Base-by-base conservation (phyloP, 768 basidiomycete genomes). In the Kwoniella dendrophila region DNA sequence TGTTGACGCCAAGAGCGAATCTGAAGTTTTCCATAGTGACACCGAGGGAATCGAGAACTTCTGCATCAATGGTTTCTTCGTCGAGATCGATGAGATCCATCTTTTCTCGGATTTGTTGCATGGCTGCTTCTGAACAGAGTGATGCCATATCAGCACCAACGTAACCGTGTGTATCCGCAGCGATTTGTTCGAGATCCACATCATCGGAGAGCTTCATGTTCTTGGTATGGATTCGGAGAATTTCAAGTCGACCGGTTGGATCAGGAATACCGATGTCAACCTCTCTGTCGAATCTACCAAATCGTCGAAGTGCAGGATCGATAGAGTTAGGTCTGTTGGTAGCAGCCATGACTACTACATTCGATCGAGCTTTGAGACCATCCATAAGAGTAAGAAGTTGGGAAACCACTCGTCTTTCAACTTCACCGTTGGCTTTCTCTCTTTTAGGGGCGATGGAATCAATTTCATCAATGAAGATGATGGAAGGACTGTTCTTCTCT, bases 11-110 rank as follows among this genome's bases (percentile, higher is more conserved):
- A 58, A 99, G 88, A 3, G 96, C 96, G 80, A 97, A 98, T 62
- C 95, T 89, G 92, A 98, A 98, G 84, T 98, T 98, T 76, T 99
- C 96, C 95, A 97, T 97, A 29, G 96, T 99, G 69, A 99, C 94
- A 68, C 96, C 96, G 51, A 99, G 90, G 5, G 94, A 90, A 81
- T 99, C 96, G 56, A 99, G 89, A 1, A 99, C 95, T 81, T 99
- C 96, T 7, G 96, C 96, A 73, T 99, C 96, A 75, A 99, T 99
- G 51, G 95, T 97, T 76, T 99, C 96, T 64, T 80, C 79, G 60
- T 80, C 79, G 4, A 80, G 63, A 64, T 80, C 79, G 60, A 80
- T 80, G 49, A 79, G 64, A 62, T 97, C 94, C 95, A 99, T 98
- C 86, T 99, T 99, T 82, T 99, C 96, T 79, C 96, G 90, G 67